Conservation (phyloP, 805 yeast species). For the Yamadazyma paraphyllophila region DNA sequence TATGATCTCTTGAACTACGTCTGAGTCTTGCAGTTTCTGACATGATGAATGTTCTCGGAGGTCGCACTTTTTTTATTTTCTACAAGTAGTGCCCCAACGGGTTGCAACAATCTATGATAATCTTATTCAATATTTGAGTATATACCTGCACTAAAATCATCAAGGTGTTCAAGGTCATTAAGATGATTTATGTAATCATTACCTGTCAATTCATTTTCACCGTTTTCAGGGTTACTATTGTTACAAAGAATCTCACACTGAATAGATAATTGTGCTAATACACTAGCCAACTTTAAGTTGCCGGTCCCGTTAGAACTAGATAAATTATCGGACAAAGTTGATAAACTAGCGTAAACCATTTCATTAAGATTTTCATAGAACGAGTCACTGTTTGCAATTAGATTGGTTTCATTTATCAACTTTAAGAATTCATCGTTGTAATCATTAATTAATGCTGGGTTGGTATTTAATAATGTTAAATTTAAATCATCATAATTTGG, state of each 20-base stretch:
- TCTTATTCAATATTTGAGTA: slow-evolving; percentile 68
- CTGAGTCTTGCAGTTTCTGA: not conserved
- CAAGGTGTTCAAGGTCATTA: slow-evolving; percentile 56
- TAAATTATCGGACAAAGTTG: slow-evolving; percentile 36
- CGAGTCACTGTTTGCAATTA: slow-evolving; percentile 35
- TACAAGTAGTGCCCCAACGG: not conserved
- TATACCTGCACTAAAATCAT: slow-evolving; percentile 86
- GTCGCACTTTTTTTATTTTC: not conserved
- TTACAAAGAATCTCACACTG: slow-evolving; percentile 57
- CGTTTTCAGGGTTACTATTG: slow-evolving; percentile 21
- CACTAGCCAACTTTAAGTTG: slow-evolving; percentile 54
- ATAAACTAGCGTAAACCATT: slow-evolving; percentile 32
- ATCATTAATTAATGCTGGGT: slow-evolving; percentile 40
- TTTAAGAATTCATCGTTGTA: slow-evolving; percentile 34
- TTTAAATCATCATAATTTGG: slow-evolving; percentile 40
- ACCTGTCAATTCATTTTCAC: slow-evolving; percentile 26
- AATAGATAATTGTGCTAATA: slow-evolving; percentile 65
- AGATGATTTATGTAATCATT: slow-evolving; percentile 36
- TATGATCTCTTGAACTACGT: slow-evolving; percentile 1
- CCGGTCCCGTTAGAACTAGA: not conserved
- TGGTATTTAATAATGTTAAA: slow-evolving; percentile 50
- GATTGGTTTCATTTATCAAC: slow-evolving; percentile 46
- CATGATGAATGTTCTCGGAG: not conserved
- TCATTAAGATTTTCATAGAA: slow-evolving; percentile 30
- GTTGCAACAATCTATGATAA: not conserved